Base-by-base conservation (phyloP, 2,329 filamentous ascomycete species). In the Fusarium dimerum region DNA sequence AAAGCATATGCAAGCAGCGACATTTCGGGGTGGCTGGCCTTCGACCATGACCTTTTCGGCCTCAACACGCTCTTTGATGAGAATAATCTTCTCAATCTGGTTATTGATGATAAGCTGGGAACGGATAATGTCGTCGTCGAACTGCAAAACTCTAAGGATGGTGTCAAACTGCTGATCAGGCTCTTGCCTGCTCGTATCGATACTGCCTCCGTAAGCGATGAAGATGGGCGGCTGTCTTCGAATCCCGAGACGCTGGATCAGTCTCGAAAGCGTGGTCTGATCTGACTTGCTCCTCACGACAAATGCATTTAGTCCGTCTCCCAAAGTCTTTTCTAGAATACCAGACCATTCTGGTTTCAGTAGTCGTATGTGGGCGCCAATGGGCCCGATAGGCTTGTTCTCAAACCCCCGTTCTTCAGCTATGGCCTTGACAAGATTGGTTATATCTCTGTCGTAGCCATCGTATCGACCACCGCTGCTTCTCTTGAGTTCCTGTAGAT, bases 21-120 rank as follows among this genome's bases (percentile, higher is more conserved):
- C 89, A 57, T 96, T 93, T 13, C 73, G 78, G 1, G 87, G 85
- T n/a, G 73, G 71, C 5, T 76, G 76, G 40, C 76, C 78, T 48
- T 80, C 78, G 54, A 88, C 84, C 81, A 96, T 89, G 43, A 89
- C 81, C 5, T 78, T 73, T 41, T 87, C 78, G 1, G 87, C 94
- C 50, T 90, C 81, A 2, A 78, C 71, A 29, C 89, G 78, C 30
- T 87, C 78, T 50, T 85, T 78, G 48, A 97, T 84, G 1, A 99
- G 77, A 6, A 96, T 83, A 8, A 87, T 84, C 69, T 97, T 92
- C 56, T 99, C 94, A 47, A 97, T 90, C 7, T 76, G 74, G 61
- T 91, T 82, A 56, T 86, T 87, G 68, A 97, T 94, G 64, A 99
- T 87, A 43, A 97, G 76, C 53, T 92, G 87, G 55, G 91, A 88